Evolutionary conservation across 345 rosid species (phyloP), one percentile per base, ranked within the genome.

Genomic region (Fremontodendron californicum): DNA sequence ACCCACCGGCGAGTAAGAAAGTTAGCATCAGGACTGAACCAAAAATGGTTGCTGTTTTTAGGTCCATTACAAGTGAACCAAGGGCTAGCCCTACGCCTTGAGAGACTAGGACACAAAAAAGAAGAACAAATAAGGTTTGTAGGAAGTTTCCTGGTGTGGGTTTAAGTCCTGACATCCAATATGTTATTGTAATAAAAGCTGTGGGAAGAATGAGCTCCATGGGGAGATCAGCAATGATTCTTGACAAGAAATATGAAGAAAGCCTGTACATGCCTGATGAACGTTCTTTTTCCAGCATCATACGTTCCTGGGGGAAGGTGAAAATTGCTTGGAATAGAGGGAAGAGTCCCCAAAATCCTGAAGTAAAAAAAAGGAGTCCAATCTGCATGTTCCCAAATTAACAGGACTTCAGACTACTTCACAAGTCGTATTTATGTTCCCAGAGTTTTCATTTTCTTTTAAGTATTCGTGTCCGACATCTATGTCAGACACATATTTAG

Each of bases 221-320:
- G 11, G 95, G 97, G 7, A 94, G 91, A 77, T 93, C 97, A 9
- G 89, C 85, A 0, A 81, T 71, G 2, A 80, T 75, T 35, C 88
- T 83, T 8, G 98, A 86, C 82, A 93, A 75, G 89, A 94, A 91
- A 79, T 91, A 93, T 18, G 98, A 87, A 1, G 97, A 93, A 23
- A 94, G 91, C 37, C 89, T 81, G 79, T 94, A 94, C 88, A 86
- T 91, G 18, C 97, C 93, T 1, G 98, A 87, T 33, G 97, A 90
- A 12, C 97, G 82, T 78, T 94, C 98, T 78, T 92, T 93, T 75
- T 76, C 88, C n/a, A 94, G 97, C 98, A 94, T 90, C 43, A 66
- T 63, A 1, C 98, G 80, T 72, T 94, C 98, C 66, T 84, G 84
- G 1, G 98, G 98, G 79, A 93, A 91, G 2, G 93, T 90, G 81